phyloP scores from a whole-genome alignment of 805 yeast genomes.

The Maudiozyma saulgeensis region DNA sequence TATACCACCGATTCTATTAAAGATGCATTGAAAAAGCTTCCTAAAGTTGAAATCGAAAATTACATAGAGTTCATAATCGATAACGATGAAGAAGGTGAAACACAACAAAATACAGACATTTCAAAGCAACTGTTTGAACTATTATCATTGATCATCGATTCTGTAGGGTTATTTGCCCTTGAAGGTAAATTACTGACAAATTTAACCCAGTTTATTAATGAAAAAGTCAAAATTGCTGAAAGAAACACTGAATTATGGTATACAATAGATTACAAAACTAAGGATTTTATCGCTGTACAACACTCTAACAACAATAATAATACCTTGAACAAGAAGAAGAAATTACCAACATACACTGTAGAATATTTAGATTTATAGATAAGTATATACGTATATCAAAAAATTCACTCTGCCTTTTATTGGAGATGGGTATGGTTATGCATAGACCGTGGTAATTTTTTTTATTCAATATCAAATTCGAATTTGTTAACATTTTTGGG shows the following conservation, averaged over 20 bases:
- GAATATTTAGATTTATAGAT: constrained; percentile 21
- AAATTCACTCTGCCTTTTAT: no score
- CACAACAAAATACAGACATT: constrained; percentile 4
- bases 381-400: not conserved
- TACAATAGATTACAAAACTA: constrained; percentile 17
- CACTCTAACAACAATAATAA: constrained; percentile 3
- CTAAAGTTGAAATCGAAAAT: constrained; percentile 26
- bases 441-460: not conserved
- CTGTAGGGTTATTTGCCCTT: constrained; percentile 28
- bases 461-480: constrained; percentile 17
- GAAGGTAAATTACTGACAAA: constrained; percentile 19
- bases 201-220: constrained; percentile 18
- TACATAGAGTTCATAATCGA: constrained; percentile 28
- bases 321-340: not conserved
- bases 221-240: constrained; percentile 21
- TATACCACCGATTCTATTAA: constrained; percentile 53
- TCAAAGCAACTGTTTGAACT: constrained; percentile 25
- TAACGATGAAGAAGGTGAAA: constrained; percentile 14
- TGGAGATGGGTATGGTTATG: no score
- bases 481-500: constrained; percentile 17
- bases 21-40: constrained; percentile 29
- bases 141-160: constrained; percentile 25
- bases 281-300: constrained; percentile 2
- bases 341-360: constrained; percentile 21
- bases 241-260: constrained; percentile 25